Evolutionary conservation across 1,284 basidiomycete species (phyloP), one percentile per base, ranked within the genome.

Genomic region (Fistulina hepatica): DNA sequence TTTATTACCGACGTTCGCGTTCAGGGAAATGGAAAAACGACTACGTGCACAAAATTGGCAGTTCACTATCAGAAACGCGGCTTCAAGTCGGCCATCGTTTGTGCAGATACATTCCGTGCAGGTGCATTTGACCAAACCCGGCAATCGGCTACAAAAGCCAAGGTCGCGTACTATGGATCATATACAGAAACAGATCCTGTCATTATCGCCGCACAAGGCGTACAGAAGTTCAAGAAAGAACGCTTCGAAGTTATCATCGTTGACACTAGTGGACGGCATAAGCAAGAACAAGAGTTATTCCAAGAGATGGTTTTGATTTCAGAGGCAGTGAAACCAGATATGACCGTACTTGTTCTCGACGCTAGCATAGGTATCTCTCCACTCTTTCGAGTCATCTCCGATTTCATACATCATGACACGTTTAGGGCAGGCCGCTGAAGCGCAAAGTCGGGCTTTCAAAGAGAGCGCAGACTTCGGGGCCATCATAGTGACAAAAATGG

Each of bases 121-220:
- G 95, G 95, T 47, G 95, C 95, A 30, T 99, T 99, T 60, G 95
- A 99, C 60, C 95, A 99, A 72, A 99, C 81, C 48, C 85, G 85
- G 55, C 79, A 84, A 61, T 89, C 78, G 17, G 95, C 95, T 7
- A 95, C 93, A 22, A 97, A 97, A 63, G 95, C 94, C 37, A 97
- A 95, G 59, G 91, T 99, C 11, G 93, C 95, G 9, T 99, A 97
- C 73, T 98, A 93, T 63, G 95, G 95, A 33, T 92, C 88, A 25
- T 97, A 99, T 63, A 97, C 95, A 23, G 95, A 99, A 62, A 97
- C 93, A 13, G 94, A 99, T 59, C 95, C 95, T 1, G 95, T 98
- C 8, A 69, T 79, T 2, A 97, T 97, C 52, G 93, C 95, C 6
- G 80, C 84, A 2, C 80, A 93, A 51, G 95, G 95, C 63, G 95